These are phyloP conservation scores for Neurospora sp. DNA, from an alignment of 495 filamentous ascomycete species.

Conservation along the genomic window DNA sequence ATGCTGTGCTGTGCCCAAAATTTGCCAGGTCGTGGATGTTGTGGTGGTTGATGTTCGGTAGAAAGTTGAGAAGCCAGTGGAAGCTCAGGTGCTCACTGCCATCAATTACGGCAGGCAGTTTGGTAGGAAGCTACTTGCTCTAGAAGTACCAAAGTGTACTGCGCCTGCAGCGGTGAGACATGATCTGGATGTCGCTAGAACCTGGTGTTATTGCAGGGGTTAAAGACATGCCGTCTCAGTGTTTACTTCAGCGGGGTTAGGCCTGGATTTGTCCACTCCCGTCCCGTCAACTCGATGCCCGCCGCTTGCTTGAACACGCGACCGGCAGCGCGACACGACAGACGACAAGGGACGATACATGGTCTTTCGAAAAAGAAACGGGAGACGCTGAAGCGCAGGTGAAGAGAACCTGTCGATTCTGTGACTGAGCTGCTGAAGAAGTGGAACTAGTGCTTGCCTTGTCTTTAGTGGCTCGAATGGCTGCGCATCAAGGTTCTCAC, in stretches of 20 bases:
- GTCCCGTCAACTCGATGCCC: background rate
- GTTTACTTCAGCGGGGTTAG: background rate
- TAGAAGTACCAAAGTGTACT: background rate
- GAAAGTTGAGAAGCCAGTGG: background rate
- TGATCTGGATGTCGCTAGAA: background rate
- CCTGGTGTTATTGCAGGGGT: background rate
- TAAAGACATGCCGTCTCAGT: background rate
- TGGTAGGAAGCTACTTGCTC: background rate
- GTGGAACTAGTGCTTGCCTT: background rate
- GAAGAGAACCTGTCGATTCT: background rate
- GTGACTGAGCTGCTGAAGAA: background rate
- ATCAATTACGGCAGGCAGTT: background rate
- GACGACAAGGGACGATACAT: background rate
- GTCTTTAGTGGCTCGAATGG: background rate
- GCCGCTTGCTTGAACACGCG: background rate
- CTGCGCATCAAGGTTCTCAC: background rate
- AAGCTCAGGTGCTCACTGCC: background rate
- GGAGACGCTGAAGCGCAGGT: background rate
- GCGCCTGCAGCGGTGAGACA: background rate
- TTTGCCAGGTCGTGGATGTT: background rate
- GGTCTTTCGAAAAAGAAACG: background rate
- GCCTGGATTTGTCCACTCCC: background rate
- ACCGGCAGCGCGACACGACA: background rate
- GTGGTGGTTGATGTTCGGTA: background rate
- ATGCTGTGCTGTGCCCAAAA: background rate